Evolutionary conservation across 495 filamentous ascomycete genomes (phyloP).

Genomic region (Lasiosphaeris hirsuta): DNA sequence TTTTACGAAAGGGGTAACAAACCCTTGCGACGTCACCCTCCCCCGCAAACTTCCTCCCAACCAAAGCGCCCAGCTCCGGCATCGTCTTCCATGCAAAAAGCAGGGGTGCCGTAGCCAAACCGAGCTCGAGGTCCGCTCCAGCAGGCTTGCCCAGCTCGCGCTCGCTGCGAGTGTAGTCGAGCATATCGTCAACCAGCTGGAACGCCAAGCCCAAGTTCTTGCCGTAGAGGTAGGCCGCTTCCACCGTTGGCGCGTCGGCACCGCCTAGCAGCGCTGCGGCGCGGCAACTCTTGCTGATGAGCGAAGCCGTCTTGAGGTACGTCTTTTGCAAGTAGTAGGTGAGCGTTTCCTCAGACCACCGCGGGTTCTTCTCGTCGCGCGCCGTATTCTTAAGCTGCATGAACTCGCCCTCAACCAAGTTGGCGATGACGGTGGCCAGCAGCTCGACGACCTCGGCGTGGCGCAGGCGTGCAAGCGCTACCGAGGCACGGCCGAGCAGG

Average conservation of each 20-base stretch:
- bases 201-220: slow-evolving; percentile 92
- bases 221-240: slow-evolving; percentile 87
- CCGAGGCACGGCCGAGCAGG: slow-evolving; percentile 85
- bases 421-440: slow-evolving; percentile 92
- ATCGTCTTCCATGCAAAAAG: slow-evolving; percentile 94
- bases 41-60: slow-evolving; percentile 82
- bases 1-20: slow-evolving; percentile 28
- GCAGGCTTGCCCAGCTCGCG: slow-evolving; percentile 90
- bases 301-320: slow-evolving; percentile 90
- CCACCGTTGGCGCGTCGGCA: slow-evolving; percentile 71
- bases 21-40: slow-evolving; percentile 84
- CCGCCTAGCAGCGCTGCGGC: slow-evolving; percentile 84
- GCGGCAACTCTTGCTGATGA: slow-evolving; percentile 94
- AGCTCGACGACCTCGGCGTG: slow-evolving; percentile 94
- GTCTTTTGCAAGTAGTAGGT: slow-evolving; percentile 98
- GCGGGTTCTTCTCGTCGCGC: slow-evolving; percentile 74
- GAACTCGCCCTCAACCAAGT: slow-evolving; percentile 96
- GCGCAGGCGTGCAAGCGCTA: slow-evolving; percentile 83
- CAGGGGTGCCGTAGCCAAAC: slow-evolving; percentile 90
- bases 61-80: slow-evolving; percentile 77
- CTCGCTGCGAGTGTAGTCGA: slow-evolving; percentile 87
- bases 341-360: slow-evolving; percentile 81
- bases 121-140: slow-evolving; percentile 89
- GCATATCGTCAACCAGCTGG: slow-evolving; percentile 97
- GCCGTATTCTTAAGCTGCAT: slow-evolving; percentile 98